These are phyloP conservation scores for Calonectria hawksworthii DNA, from an alignment of 2,329 filamentous ascomycete species.

Conservation along the genomic window DNA sequence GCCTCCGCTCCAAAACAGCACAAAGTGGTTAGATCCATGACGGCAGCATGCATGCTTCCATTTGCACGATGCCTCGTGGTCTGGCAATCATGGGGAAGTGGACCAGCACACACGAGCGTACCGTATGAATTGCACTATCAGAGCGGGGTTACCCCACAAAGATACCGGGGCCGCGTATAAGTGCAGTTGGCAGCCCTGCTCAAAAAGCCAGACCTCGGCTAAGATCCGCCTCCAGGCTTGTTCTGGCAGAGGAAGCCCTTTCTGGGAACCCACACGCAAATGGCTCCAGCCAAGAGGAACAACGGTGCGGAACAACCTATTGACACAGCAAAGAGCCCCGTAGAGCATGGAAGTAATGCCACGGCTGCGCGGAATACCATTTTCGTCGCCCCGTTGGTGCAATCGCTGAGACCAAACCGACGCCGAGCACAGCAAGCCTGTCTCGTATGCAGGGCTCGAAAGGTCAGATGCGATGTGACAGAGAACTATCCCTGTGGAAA, in stretches of 20 bases:
- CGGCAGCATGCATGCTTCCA: not conserved
- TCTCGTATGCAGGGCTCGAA: constrained; percentile 86
- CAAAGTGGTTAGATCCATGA: not conserved
- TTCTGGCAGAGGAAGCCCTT: not conserved
- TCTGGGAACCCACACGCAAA: constrained; percentile 2
- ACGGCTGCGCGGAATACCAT: not conserved
- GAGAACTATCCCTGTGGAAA: constrained; percentile 89
- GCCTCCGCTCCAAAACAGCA: not conserved
- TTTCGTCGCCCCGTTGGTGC: not conserved
- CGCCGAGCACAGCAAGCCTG: constrained; percentile 89
- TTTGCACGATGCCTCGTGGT: not conserved
- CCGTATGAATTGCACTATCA: not conserved
- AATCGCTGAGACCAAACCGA: not conserved
- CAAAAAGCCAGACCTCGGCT: constrained; percentile 4
- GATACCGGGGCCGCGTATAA: not conserved
- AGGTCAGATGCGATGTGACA: constrained; percentile 93
- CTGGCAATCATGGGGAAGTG: not conserved
- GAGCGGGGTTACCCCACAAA: constrained; percentile 11
- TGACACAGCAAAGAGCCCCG: not conserved
- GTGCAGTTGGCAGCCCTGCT: constrained; percentile 1
- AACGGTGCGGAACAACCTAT: not conserved
- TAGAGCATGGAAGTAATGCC: not conserved
- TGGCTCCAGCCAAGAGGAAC: not conserved
- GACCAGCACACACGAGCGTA: not conserved
- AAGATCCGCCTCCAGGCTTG: not conserved